phyloP scores from a whole-genome alignment of 768 basidiomycete species.

The Hydnum rufescens region DNA sequence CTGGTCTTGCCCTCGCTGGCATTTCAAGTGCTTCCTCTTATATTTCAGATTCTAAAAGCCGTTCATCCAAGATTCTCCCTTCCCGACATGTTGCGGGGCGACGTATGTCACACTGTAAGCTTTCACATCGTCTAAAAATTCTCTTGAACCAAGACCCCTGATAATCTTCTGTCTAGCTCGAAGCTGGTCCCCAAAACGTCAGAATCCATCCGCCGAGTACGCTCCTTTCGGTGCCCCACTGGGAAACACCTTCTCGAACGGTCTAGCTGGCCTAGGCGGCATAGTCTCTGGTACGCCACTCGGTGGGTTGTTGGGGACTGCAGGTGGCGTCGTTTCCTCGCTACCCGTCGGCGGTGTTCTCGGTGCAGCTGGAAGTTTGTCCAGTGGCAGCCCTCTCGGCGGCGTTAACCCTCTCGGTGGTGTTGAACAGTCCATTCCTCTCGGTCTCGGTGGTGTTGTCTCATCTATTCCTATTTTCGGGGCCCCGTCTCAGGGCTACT shows the following conservation, averaged over 20 bases:
- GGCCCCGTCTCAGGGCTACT: not conserved
- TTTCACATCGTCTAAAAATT: no score
- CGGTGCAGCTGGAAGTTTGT: not conserved
- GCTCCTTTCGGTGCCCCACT: not conserved
- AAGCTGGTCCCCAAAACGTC: no score
- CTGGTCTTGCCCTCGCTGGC: not conserved
- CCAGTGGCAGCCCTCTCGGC: not conserved
- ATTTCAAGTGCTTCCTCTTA: not conserved
- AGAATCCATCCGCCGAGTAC: no score
- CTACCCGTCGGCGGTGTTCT: not conserved
- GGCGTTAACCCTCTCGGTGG: not conserved
- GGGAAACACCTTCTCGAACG: not conserved
- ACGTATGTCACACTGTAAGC: no score
- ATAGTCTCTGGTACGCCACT: not conserved
- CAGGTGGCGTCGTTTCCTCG: not conserved
- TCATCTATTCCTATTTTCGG: not conserved
- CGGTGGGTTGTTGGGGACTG: not conserved
- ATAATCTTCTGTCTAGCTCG: no score
- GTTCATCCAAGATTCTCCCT: no score
- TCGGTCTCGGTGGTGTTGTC: not conserved
- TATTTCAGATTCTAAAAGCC: not conserved
- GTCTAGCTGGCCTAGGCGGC: not conserved
- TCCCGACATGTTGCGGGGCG: no score
- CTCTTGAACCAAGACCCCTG: no score
- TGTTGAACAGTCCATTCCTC: not conserved